phyloP scores from a whole-genome alignment of 2,329 filamentous ascomycete genomes.

The Pestalotiopsis sp. region DNA sequence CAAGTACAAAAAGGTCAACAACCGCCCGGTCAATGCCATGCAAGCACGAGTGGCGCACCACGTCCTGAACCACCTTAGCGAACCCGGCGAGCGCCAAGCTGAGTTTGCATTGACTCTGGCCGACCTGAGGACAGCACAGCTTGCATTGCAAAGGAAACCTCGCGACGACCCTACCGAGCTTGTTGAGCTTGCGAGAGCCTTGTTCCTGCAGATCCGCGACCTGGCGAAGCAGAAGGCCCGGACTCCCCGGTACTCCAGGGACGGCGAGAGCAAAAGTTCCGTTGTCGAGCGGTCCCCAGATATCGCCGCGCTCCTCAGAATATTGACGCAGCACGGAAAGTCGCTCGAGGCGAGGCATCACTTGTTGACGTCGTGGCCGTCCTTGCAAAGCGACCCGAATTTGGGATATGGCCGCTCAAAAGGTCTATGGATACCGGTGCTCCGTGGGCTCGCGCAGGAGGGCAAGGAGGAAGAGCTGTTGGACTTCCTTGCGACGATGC shows the following conservation, averaged over 20 bases:
- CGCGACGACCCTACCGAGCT: constrained; percentile 48
- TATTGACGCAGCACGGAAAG: constrained; percentile 30
- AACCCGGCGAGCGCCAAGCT: constrained; percentile 36
- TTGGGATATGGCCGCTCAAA: constrained; percentile 35
- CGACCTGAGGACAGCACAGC: constrained; percentile 44
- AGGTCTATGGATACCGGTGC: constrained; percentile 49
- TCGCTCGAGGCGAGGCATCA: constrained; percentile 32
- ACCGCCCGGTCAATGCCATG: constrained; percentile 60
- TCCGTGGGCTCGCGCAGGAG: constrained; percentile 65
- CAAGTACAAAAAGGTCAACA: constrained; percentile 49
- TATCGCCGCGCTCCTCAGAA: constrained; percentile 23
- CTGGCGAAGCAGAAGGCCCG: constrained; percentile 14
- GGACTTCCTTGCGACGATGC: constrained; percentile 50
- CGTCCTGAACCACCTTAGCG: constrained; percentile 63
- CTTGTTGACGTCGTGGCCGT: constrained; percentile 20
- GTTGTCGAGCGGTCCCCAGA: constrained; percentile 22
- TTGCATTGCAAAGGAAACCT: constrained; percentile 44
- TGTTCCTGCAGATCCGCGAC: constrained; percentile 43
- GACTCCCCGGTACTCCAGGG: not conserved
- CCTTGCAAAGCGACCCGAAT: constrained; percentile 12
- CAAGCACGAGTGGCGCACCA: constrained; percentile 64
- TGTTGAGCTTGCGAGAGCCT: constrained; percentile 45
- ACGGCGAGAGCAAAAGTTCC: not conserved
- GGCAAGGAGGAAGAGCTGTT: constrained; percentile 60
- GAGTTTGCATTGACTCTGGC: constrained; percentile 20